Evolutionary conservation across 805 yeast genomes (phyloP), one percentile per base, ranked within the genome.

Genomic region (Candida germanica): DNA sequence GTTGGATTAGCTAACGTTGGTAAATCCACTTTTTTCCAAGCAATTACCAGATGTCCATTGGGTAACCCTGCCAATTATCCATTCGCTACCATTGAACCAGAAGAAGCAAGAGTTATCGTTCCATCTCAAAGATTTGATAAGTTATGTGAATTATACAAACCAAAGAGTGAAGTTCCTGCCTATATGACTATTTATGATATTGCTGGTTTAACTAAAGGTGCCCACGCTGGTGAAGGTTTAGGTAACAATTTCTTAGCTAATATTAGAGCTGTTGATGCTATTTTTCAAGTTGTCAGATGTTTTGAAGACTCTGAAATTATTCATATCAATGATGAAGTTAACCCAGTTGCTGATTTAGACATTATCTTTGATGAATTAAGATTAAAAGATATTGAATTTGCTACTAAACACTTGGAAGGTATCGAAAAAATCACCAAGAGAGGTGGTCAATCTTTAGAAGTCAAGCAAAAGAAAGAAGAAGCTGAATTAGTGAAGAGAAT

Each of bases 11-110:
- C 96, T 54, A 83, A 81, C 55, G 95, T 91, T 47, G 98, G 98
- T 54, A 93, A 93, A 65, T 87, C 96, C 10, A 91, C 98, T 6
- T 88, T 91, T 64, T 91, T 91, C 79, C 98, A 93, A 66, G 96
- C 96, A 38, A 84, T 93, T 56, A 91, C 98, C 38, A 80, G 82
- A 66, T 87, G 89, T 50, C 87, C 89, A 31, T 70, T 93, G 49
- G 98, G 98, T 45, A 88, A 77, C 69, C 98, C 98, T 38, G 98
- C 98, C 40, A 91, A 91, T 64, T 91, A 89, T 62, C 98, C 98
- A 17, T 91, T 87, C 60, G 98, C 98, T 28, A 91, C 98, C 38
- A 87, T 87, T 59, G 96, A 91, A 51, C 98, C 98, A 36, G 98
- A 93, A 69, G 96, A 91, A 70, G 96, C 98, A 31, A 80, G 95